Percentiles rank a stretch among this genome's conserved stretches.
phyloP scores from a whole-genome alignment of 805 yeast species.

The Saccharomycopsis schoenii region DNA sequence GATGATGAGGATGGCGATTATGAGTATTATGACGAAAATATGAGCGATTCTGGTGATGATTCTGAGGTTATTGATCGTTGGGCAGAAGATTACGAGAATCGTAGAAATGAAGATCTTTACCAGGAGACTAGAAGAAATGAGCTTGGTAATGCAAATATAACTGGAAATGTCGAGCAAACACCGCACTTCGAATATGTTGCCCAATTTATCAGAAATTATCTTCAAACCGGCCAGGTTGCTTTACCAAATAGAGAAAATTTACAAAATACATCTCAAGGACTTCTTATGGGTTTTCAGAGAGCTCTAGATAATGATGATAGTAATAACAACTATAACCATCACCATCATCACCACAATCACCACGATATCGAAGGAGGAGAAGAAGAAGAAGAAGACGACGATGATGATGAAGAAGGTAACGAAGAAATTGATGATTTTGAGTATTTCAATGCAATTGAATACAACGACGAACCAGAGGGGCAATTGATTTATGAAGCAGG shows the following conservation, averaged over 20 bases:
- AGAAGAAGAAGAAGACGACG: not conserved
- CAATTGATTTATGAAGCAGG: not conserved
- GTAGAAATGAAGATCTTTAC: not conserved
- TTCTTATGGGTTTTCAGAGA: not conserved
- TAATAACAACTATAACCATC: not conserved
- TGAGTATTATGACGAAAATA: conserved; percentile 18
- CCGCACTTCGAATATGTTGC: conserved; percentile 1
- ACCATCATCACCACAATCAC: not conserved
- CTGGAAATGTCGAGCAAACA: not conserved
- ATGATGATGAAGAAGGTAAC: not conserved
- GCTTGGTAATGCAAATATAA: not conserved
- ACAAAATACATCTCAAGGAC: not conserved
- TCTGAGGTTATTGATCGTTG: conserved; percentile 11
- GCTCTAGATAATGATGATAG: not conserved
- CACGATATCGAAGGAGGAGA: not conserved
- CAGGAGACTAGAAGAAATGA: not conserved
- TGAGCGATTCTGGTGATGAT: conserved; percentile 12
- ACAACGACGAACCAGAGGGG: not conserved
- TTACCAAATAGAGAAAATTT: not conserved
- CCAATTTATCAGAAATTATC: not conserved
- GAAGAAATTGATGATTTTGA: not conserved
- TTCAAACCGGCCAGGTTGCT: not conserved
- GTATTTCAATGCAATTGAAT: not conserved
- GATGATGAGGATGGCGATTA: conserved; percentile 22
- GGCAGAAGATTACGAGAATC: conserved; percentile 9